Conservation (phyloP, 2,329 filamentous ascomycete species). For the Chaetomiaceae sp. region DNA sequence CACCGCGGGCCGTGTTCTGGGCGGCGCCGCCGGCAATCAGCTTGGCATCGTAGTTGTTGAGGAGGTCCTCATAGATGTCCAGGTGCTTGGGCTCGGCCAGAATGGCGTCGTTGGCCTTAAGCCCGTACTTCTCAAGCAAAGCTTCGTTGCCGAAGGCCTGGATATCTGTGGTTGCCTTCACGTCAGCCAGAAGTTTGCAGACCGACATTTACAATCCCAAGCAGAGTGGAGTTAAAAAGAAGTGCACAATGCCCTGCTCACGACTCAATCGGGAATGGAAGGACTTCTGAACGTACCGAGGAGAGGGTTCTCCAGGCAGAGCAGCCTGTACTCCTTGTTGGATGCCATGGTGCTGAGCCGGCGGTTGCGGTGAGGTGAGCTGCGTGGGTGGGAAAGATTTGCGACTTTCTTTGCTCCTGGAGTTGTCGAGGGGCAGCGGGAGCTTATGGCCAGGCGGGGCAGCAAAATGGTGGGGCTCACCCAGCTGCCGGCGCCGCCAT, state of each 20-base stretch:
- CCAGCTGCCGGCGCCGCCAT: constrained; percentile 8
- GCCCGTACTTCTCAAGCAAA: constrained; percentile 84
- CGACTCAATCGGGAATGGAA: constrained; percentile 1
- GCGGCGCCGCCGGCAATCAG: constrained; percentile 94
- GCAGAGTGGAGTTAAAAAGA: not conserved
- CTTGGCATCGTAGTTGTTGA: constrained; percentile 88
- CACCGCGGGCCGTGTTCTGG: constrained; percentile 94
- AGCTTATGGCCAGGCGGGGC: constrained; percentile 15
- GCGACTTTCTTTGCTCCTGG: constrained; percentile 13
- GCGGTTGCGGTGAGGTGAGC: constrained; percentile 16
- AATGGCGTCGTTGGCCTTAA: constrained; percentile 97
- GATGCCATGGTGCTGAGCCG: constrained; percentile 58
- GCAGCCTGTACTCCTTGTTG: constrained; percentile 76
- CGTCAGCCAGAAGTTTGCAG: constrained; percentile 3
- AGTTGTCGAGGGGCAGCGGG: constrained; percentile 2
- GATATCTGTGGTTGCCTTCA: constrained; percentile 60
- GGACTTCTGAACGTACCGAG: constrained; percentile 58
- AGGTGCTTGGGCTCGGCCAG: constrained; percentile 90
- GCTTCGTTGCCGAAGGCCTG: constrained; percentile 78
- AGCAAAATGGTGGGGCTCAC: constrained; percentile 19
- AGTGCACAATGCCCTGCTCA: not conserved
- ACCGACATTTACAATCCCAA: not conserved
- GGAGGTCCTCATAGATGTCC: constrained; percentile 85
- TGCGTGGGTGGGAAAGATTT: constrained; percentile 16
- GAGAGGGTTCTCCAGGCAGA: constrained; percentile 95